Evolutionary conservation across 2,329 filamentous ascomycete species (phyloP), one percentile per base, ranked within the genome.

Genomic region (Colletotrichum trifolii): DNA sequence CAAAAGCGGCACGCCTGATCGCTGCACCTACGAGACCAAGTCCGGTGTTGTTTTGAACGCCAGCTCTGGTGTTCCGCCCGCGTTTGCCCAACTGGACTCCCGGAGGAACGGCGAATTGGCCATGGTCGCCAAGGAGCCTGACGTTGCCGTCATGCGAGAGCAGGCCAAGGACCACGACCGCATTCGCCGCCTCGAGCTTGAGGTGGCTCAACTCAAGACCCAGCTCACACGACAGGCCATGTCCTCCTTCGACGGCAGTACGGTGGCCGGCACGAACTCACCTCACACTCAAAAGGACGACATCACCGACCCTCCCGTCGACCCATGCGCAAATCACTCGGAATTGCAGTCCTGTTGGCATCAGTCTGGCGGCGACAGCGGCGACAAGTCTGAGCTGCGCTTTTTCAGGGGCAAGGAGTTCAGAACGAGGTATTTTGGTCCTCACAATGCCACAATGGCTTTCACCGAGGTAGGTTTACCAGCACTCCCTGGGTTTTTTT

Each of bases 371-470:
- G 79, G 79, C 58, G 76, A 25, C 25, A 25, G 74, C 64, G 78
- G 78, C 48, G 82, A 85, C 64, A 82, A 81, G 65, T 82, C 83
- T 36, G 85, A 88, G 73, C 78, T 85, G 70, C 83, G 84, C 56
- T 87, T 87, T 76, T 84, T 87, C 73, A 79, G 84, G 36, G 84
- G 85, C 60, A 85, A 86, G 71, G 84, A 85, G 67, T 88, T 88
- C 73, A 84, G 85, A 70, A 87, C 84, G 3, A 81, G 85, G 67
- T 88, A 88, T 72, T 87, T 85, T 69, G 85, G 86, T 2, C 85
- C 85, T 3, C 84, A 87, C 73, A 88, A 87, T 69, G 84, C 85
- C 48, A 87, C 83, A 75, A 84, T 87, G 75, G 86, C 86, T 10
- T 86, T 88, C 70, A 82, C 83, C 54, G 85, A 87, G 64, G 77